phyloP scores from a whole-genome alignment of 2,329 filamentous ascomycete genomes.

The Xylaria sp. region DNA sequence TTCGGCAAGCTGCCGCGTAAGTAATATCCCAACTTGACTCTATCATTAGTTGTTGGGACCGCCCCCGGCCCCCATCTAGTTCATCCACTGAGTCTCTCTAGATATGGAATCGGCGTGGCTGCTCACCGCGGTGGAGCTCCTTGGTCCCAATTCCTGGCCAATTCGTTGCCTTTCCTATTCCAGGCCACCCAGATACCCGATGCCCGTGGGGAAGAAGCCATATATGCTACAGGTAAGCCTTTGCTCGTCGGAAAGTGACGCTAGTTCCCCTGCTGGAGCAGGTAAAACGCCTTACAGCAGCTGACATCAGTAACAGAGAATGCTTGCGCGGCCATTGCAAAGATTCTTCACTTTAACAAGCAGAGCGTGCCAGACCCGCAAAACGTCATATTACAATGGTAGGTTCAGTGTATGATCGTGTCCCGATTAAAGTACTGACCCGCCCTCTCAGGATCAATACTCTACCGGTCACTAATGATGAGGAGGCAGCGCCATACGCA shows the following conservation, averaged over 20 bases:
- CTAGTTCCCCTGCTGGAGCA: neutral
- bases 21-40: conserved; percentile 8
- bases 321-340: conserved; percentile 92
- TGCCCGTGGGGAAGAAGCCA: conserved; percentile 86
- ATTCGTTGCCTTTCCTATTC: conserved; percentile 80
- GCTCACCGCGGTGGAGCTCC: conserved; percentile 86
- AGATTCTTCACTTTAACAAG: conserved; percentile 90
- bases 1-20: conserved; percentile 89
- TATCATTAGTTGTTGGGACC: neutral
- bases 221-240: conserved; percentile 73
- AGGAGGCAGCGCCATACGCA: conserved; percentile 94
- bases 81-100: conserved; percentile 8
- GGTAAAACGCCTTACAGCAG: neutral
- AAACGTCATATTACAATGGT: conserved; percentile 75
- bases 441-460: conserved; percentile 67
- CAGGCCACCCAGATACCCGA: conserved; percentile 80
- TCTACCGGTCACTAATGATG: conserved; percentile 88
- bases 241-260: neutral
- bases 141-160: conserved; percentile 86
- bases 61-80: neutral
- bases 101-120: conserved; percentile 86
- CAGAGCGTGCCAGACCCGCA: conserved; percentile 75
- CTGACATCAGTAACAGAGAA: conserved; percentile 64
- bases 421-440: conserved; percentile 5
- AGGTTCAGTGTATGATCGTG: neutral